phyloP scores from a whole-genome alignment of 108 stramenopile species.

The Schizochytrium sp. region DNA sequence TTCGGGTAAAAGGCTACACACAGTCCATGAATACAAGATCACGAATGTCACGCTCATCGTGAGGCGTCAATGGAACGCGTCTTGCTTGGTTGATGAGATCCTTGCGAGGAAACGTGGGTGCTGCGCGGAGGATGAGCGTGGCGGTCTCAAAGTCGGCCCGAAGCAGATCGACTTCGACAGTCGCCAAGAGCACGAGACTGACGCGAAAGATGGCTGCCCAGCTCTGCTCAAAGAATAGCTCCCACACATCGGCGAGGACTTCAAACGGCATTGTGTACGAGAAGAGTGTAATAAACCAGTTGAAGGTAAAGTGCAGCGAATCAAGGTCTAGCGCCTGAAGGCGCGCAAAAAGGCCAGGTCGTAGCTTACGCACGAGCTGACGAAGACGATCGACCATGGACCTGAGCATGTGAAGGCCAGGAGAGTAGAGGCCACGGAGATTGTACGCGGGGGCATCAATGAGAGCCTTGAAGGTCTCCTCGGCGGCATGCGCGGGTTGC shows the following conservation, averaged over 20 bases:
- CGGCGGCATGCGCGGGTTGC: not conserved
- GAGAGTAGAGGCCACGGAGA: not conserved
- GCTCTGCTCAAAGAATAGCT: not conserved
- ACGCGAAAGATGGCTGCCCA: not conserved
- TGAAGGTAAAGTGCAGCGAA: not conserved
- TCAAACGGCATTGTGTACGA: not conserved
- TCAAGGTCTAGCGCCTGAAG: not conserved
- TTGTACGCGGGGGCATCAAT: not conserved
- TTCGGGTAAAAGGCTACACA: not conserved
- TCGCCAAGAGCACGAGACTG: not conserved
- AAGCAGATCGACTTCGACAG: not conserved
- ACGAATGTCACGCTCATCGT: not conserved
- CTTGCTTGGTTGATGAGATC: not conserved
- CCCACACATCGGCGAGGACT: not conserved
- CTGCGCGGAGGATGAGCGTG: not conserved
- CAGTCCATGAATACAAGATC: not conserved
- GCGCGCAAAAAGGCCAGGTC: not conserved
- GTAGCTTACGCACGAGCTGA: not conserved
- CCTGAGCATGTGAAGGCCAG: not conserved
- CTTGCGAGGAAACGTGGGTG: not conserved
- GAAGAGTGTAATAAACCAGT: conserved; percentile 19
- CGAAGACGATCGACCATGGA: not conserved
- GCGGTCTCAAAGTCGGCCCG: not conserved
- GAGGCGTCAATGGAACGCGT: not conserved
- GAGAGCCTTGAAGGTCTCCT: not conserved